Evolutionary conservation across 2,329 filamentous ascomycete species (phyloP), one percentile per base, ranked within the genome.

Genomic region (Aspergillus tubingensis): DNA sequence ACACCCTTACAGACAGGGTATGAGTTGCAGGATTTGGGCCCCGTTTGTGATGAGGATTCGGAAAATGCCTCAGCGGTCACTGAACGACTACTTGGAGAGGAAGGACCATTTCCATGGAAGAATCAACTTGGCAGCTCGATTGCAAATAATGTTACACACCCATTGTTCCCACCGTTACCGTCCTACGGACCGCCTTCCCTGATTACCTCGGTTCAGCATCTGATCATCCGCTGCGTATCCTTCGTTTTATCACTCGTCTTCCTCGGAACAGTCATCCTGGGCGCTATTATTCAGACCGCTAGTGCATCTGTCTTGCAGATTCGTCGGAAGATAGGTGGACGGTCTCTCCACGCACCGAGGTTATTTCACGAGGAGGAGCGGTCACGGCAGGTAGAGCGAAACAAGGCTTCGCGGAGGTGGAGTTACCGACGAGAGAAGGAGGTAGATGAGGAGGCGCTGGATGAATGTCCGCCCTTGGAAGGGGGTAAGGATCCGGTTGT

Each of bases 131-230:
- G 51, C 51, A 53, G 36, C 13, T 39, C 51, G 21, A 41, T 54
- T 43, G 53, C 58, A 43, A 54, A 32, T 15, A 23, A 52, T 3
- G 43, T 56, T 5, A 39, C 59, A 11, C 56, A 75, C 76, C 60
- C 77, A 76, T 15, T 96, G 5, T 97, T 97, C 66, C 92, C 92
- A 5, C 91, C 91, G 2, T 76, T 96, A 8, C 92, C 92, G 0
- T 80, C 91, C 0, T 96, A 96, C 68, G 91, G 91, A 0, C 89
- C 91, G 0, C 87, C 92, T 0, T 88, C 89, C 0, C 54, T 85
- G 0, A 60, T 88, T n/a, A 83, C 87, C 51, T 81, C 86, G 32
- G 32, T 92, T 1, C 88, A 93, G 65, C 91, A 86, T 70, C 74
- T 82, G 30, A 78, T 83, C 15, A 90, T 95, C 62, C 84, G 88